Conservation (phyloP, 2,329 filamentous ascomycete genomes). For the Capronia americana region DNA sequence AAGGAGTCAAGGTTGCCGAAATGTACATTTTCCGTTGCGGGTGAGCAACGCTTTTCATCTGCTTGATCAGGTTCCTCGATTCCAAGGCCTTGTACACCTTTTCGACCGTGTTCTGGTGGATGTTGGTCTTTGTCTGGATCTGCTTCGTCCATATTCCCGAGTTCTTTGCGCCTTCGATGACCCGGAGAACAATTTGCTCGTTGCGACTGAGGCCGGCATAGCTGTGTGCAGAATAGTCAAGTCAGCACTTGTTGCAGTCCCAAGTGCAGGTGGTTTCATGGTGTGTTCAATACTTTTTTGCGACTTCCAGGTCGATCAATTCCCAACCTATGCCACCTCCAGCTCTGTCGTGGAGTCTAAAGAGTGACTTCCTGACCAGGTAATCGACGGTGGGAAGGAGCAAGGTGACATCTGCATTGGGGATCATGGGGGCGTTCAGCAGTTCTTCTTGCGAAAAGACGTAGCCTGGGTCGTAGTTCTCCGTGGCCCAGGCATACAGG, state of each 20-base stretch:
- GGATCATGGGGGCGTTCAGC: conserved; percentile 51
- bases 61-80: conserved; percentile 79
- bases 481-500: conserved; percentile 54
- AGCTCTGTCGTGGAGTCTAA: conserved; percentile 50
- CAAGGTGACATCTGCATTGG: conserved; percentile 50
- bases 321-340: conserved; percentile 56
- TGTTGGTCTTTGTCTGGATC: conserved; percentile 77
- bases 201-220: conserved; percentile 61
- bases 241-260: conserved; percentile 28
- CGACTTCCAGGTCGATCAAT: conserved; percentile 55
- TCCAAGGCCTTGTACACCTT: conserved; percentile 85
- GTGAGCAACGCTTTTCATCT: conserved; percentile 89
- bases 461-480: conserved; percentile 49
- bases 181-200: conserved; percentile 80
- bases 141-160: conserved; percentile 91
- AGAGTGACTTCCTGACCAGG: conserved; percentile 54
- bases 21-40: conserved; percentile 96
- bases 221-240: conserved; percentile 33
- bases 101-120: conserved; percentile 83
- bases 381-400: conserved; percentile 54
- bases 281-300: conserved; percentile 58
- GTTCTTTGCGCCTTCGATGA: conserved; percentile 83
- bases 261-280: conserved; percentile 16
- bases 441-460: conserved; percentile 57
- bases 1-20: conserved; percentile 80